phyloP scores from a whole-genome alignment of 768 basidiomycete genomes.

The Tricholoma sp. region DNA sequence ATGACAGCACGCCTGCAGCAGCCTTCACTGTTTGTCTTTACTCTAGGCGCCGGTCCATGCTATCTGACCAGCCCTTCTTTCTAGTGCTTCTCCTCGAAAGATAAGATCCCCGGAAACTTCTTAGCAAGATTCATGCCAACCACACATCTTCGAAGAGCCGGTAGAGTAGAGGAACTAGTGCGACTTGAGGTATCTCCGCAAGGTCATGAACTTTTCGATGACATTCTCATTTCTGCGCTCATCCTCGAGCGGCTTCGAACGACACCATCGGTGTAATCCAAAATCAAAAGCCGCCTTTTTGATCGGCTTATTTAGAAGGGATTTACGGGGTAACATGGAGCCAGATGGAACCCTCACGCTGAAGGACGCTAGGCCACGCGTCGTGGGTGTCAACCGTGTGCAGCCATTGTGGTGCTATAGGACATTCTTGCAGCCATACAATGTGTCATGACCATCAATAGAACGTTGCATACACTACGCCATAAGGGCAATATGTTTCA shows the following conservation, averaged over 20 bases:
- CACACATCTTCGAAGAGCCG: slow-evolving; percentile 26
- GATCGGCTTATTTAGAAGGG: too few relatives aligned
- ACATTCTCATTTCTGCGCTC: slow-evolving; percentile 36
- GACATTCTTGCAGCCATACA: neutral
- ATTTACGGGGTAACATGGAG: too few relatives aligned
- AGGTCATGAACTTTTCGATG: slow-evolving; percentile 37
- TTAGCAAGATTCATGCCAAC: slow-evolving; percentile 37
- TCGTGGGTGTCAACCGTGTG: neutral
- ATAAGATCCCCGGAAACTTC: slow-evolving; percentile 25
- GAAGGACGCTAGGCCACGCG: too few relatives aligned
- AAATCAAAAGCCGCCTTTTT: neutral
- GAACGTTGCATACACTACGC: neutral
- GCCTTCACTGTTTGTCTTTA: slow-evolving; percentile 22
- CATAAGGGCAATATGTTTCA: slow-evolving; percentile 77
- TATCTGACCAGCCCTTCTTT: neutral
- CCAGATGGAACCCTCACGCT: too few relatives aligned
- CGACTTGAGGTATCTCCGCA: slow-evolving; percentile 33
- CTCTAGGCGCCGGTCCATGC: neutral
- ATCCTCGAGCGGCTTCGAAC: slow-evolving; percentile 37
- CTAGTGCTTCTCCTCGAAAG: slow-evolving; percentile 38
- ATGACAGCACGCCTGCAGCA: slow-evolving; percentile 26
- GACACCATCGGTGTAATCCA: slow-evolving; percentile 22
- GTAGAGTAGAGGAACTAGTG: slow-evolving; percentile 26
- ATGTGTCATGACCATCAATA: neutral
- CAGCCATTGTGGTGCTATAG: neutral